Conservation (phyloP, 805 yeast species). For the Debaryomyces prosopidis region DNA sequence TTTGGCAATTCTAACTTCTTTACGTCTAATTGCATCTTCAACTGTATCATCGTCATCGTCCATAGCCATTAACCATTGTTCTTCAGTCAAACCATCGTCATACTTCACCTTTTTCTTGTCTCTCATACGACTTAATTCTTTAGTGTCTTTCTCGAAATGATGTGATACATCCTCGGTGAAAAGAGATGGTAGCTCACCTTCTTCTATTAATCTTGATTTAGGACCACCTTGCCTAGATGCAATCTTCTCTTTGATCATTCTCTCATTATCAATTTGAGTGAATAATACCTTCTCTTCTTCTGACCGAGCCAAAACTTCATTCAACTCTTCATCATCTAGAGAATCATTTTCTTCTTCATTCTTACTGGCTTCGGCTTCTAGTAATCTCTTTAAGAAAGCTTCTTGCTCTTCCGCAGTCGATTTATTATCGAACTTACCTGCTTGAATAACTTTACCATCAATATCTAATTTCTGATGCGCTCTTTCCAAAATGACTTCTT, state of each 20-base stretch:
- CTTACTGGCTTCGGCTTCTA: slow-evolving; percentile 67
- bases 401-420: slow-evolving; percentile 88
- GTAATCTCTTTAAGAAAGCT: slow-evolving; percentile 66
- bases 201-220: slow-evolving; percentile 59
- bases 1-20: slow-evolving; percentile 43
- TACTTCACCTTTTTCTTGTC: slow-evolving; percentile 78
- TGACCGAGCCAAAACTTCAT: slow-evolving; percentile 67
- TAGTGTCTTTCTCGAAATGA: slow-evolving; percentile 51
- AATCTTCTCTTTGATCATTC: slow-evolving; percentile 40
- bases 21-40: slow-evolving; percentile 58
- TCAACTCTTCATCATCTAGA: slow-evolving; percentile 69
- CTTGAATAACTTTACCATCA: slow-evolving; percentile 88
- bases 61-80: slow-evolving; percentile 85
- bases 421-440: slow-evolving; percentile 86
- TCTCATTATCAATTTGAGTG: slow-evolving; percentile 59
- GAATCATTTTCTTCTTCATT: slow-evolving; percentile 55
- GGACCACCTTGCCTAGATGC: slow-evolving; percentile 26
- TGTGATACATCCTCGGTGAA: slow-evolving; percentile 64
- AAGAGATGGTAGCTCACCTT: slow-evolving; percentile 76
- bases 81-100: slow-evolving; percentile 89
- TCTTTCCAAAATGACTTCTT: slow-evolving; percentile 77
- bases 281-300: slow-evolving; percentile 62
- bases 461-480: slow-evolving; percentile 83
- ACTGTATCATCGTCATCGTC: slow-evolving; percentile 69
- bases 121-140: slow-evolving; percentile 61